Evolutionary conservation across 192 early-diverging fungal species (phyloP).

Genomic region (Mortierella alpina): DNA sequence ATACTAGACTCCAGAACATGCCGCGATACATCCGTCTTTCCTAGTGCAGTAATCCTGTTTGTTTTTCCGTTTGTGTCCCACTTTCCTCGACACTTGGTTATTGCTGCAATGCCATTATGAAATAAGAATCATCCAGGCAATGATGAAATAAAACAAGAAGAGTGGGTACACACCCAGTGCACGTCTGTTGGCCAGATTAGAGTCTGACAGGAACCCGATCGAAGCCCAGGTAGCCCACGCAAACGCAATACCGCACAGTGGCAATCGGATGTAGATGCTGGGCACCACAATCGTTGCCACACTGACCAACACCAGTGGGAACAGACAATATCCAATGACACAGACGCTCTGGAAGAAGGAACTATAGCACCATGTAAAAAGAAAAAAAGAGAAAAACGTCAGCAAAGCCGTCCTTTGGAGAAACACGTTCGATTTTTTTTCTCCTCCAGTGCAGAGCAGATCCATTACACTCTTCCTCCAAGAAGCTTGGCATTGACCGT

Average conservation of each 20-base stretch:
- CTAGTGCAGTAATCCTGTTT: neutral
- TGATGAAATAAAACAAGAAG: constrained; percentile 93
- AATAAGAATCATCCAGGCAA: constrained; percentile 93
- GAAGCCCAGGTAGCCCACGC: constrained; percentile 95
- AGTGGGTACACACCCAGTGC: constrained; percentile 94
- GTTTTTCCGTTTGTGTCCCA: neutral
- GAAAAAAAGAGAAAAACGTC: constrained; percentile 22
- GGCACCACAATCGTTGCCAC: constrained; percentile 75
- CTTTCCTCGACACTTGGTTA: neutral
- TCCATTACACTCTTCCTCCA: constrained; percentile 84
- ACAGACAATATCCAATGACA: constrained; percentile 96
- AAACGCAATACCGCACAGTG: constrained; percentile 81
- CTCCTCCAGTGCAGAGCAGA: too few species aligned
- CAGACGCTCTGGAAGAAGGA: constrained; percentile 98
- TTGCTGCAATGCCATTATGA: constrained; percentile 54
- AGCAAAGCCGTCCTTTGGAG: neutral
- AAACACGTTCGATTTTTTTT: constrained; percentile 11
- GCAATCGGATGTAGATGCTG: constrained; percentile 76
- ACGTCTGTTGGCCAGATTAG: constrained; percentile 86
- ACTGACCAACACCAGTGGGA: constrained; percentile 88
- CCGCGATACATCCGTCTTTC: neutral
- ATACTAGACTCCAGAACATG: too few species aligned
- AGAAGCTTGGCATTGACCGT: constrained; percentile 97
- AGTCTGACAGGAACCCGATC: constrained; percentile 89
- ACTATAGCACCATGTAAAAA: constrained; percentile 47